Conservation (phyloP, 305 asterid genomes). For the Fraxinus paxiana region DNA sequence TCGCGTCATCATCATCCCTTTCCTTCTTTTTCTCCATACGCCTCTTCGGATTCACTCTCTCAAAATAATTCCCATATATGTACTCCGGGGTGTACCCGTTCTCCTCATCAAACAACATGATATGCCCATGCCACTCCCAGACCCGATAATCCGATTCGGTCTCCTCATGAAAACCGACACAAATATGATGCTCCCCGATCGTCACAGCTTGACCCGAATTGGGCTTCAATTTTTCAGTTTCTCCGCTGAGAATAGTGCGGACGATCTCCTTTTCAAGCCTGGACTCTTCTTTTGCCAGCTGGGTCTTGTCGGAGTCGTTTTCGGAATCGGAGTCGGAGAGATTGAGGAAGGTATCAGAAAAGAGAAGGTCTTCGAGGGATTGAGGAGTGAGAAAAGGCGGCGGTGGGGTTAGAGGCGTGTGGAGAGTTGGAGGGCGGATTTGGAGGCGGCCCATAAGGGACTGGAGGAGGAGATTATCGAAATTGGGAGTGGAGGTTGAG, state of each 20-base stretch:
- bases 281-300: constrained; percentile 77
- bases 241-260: constrained; percentile 58
- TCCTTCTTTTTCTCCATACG: constrained; percentile 16
- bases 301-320: constrained; percentile 49
- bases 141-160: constrained; percentile 73
- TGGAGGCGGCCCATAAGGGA: constrained; percentile 81
- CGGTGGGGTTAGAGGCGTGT: constrained; percentile 23
- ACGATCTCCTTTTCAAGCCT: constrained; percentile 75
- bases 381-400: constrained; percentile 45
- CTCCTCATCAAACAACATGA: constrained; percentile 89
- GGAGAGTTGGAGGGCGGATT: constrained; percentile 36
- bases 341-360: constrained; percentile 54
- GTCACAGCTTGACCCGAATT: constrained; percentile 87
- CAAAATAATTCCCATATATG: constrained; percentile 89
- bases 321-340: constrained; percentile 47
- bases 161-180: constrained; percentile 88
- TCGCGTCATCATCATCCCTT: constrained; percentile 17
- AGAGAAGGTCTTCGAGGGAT: constrained; percentile 71
- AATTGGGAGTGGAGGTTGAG: constrained; percentile 58
- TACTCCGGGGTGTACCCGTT: constrained; percentile 86
- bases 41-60: constrained; percentile 45
- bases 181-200: constrained; percentile 84
- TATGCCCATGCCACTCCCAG: constrained; percentile 99
- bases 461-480: constrained; percentile 80
- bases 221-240: constrained; percentile 63